Evolutionary conservation across 2,329 filamentous ascomycete species (phyloP), one percentile per base, ranked within the genome.

Genomic region (Verticillium longisporum): DNA sequence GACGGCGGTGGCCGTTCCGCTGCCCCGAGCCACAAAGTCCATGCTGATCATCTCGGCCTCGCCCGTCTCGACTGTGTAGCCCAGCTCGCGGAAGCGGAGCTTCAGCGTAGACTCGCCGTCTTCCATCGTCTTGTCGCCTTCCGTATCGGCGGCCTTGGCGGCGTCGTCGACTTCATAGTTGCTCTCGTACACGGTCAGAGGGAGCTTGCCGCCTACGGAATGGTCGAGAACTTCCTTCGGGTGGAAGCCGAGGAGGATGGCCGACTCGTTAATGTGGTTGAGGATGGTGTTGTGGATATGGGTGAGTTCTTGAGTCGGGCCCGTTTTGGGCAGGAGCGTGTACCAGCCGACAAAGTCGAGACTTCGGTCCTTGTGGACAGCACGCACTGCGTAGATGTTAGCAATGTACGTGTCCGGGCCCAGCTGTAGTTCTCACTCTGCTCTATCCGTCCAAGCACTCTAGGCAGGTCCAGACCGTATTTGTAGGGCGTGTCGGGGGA

Each of bases 11-110:
- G 92, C 93, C 69, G 91, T 94, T 56, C 90, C 91, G 56, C 90
- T 90, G 45, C 90, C 91, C 59, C 88, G 88, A 0, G 94, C 93
- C 21, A 99, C 89, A 66, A 93, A 96, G 74, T 97, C 92, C 69
- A 99, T 91, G 67, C 91, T 90, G 66, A 99, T 98, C 92, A 97
- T 97, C 75, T 99, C 95, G 1, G 93, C 93, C 73, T 98, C 93
- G 10, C 91, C 92, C 0, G 93, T 97, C 76, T 98, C 95, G 1
- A 98, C 88, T 0, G 89, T 89, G 73, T 95, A 98, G 1, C 89
- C 86, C 10, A 98, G 76, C 70, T 96, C 89, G 62, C 88, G 85
- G 75, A 98, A 98, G 69, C 85, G 89, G 63, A 95, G 81, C 58
- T 82, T 84, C 31, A 87, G 72, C 2, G 78, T 73, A 1, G 78